phyloP scores from a whole-genome alignment of 1,284 basidiomycete species.

The Crucibulum parvulum region DNA sequence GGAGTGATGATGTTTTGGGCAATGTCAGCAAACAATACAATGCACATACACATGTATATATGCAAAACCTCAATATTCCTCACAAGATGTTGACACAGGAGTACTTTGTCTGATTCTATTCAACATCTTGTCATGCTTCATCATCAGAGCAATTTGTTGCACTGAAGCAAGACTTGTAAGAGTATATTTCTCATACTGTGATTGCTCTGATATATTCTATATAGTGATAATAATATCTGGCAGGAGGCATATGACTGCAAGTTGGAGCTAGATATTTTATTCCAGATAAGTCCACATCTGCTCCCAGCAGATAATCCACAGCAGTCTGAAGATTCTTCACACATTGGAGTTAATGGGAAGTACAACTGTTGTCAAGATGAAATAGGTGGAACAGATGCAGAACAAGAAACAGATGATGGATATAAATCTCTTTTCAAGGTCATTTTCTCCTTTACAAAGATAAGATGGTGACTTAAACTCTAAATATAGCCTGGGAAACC shows the following conservation, averaged over 20 bases:
- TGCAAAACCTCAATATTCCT: conserved; percentile 28
- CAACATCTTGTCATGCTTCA: conserved; percentile 33
- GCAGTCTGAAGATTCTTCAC: conserved; percentile 33
- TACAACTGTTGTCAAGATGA: conserved; percentile 24
- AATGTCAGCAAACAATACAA: conserved; percentile 37
- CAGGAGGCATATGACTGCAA: conserved; percentile 29
- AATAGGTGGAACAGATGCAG: conserved; percentile 25
- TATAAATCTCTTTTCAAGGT: conserved; percentile 33
- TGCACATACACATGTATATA: conserved; percentile 35
- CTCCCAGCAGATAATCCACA: conserved; percentile 43
- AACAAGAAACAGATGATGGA: conserved; percentile 30
- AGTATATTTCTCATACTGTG: background rate
- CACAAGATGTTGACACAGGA: conserved; percentile 23
- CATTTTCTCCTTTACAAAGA: background rate
- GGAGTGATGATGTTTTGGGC: conserved; percentile 40
- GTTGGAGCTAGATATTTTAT: conserved; percentile 24
- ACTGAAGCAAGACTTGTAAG: conserved; percentile 19
- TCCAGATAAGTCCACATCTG: conserved; percentile 25
- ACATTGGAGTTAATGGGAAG: conserved; percentile 28
- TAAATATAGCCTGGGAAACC: background rate
- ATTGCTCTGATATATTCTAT: background rate
- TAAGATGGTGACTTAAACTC: conserved; percentile 21
- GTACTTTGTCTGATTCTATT: conserved; percentile 26
- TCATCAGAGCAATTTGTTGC: conserved; percentile 35
- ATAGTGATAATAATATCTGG: conserved; percentile 9